A percentile compares a stretch with the other conserved stretches of the same genome.
These are phyloP conservation scores for Xylariaceae sp. DNA, from an alignment of 2,329 filamentous ascomycete genomes.

Conservation along the genomic window DNA sequence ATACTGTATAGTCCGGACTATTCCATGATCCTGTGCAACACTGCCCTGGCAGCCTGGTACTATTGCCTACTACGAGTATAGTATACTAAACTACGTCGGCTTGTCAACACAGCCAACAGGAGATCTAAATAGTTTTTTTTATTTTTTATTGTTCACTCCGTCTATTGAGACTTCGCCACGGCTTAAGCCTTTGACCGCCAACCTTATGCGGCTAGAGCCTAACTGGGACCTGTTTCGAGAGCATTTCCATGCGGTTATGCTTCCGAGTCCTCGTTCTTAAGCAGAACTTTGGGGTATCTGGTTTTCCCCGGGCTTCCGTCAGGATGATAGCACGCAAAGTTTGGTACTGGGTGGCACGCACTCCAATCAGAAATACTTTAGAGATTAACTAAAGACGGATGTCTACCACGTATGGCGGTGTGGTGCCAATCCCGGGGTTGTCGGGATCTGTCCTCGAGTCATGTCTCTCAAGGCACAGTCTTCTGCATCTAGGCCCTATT, in stretches of 20 bases:
- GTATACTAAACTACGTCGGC: neutral
- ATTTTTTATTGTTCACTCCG: no score
- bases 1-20: no score
- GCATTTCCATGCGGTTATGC: neutral
- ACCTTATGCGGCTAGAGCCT: neutral
- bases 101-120: neutral
- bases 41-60: no score
- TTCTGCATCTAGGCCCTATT: constrained; percentile 17
- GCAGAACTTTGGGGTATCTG: neutral
- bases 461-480: constrained; percentile 12
- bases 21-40: no score
- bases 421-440: constrained; percentile 19
- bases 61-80: no score
- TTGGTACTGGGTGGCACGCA: constrained; percentile 14
- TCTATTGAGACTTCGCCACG: neutral
- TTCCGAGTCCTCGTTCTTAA: neutral
- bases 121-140: neutral
- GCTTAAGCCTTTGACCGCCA: neutral
- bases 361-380: constrained; percentile 6
- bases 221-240: neutral
- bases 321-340: constrained; percentile 7
- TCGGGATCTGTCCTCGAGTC: constrained; percentile 22
- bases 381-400: neutral
- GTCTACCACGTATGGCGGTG: neutral
- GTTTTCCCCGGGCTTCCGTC: constrained; percentile 9